phyloP scores from a whole-genome alignment of 192 early-diverging fungal genomes.

The Glomus cerebriforme region DNA sequence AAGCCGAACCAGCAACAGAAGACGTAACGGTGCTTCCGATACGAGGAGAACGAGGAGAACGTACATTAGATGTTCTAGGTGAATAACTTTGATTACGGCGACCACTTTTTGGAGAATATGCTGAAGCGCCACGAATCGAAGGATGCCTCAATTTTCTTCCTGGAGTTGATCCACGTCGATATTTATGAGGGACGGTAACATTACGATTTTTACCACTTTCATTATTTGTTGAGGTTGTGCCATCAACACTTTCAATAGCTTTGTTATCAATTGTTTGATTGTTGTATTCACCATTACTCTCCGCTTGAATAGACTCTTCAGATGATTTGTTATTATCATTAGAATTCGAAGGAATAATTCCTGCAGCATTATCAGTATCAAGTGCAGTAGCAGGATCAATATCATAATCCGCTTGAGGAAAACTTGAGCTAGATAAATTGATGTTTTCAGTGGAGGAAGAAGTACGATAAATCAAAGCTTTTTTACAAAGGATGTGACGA shows the following conservation, averaged over 20 bases:
- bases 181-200: not conserved
- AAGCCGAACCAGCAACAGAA: not conserved
- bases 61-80: not conserved
- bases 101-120: not conserved
- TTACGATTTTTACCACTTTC: not conserved
- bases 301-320: not conserved
- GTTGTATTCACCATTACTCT: not conserved
- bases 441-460: not conserved
- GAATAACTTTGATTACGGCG: not conserved
- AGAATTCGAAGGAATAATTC: not conserved
- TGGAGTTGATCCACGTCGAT: not conserved
- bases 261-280: not conserved
- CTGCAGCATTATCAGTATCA: not conserved
- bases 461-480: not conserved
- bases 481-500: constrained; percentile 1
- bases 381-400: not conserved
- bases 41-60: not conserved
- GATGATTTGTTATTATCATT: not conserved
- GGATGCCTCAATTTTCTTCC: not conserved
- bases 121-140: not conserved
- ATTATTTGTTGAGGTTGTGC: not conserved
- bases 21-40: not conserved
- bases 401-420: not conserved
- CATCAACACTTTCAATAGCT: not conserved
- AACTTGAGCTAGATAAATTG: too few relatives aligned